Evolutionary conservation across 371 early-diverging fungal species (phyloP).

Genomic region (Batkoa obscura): DNA sequence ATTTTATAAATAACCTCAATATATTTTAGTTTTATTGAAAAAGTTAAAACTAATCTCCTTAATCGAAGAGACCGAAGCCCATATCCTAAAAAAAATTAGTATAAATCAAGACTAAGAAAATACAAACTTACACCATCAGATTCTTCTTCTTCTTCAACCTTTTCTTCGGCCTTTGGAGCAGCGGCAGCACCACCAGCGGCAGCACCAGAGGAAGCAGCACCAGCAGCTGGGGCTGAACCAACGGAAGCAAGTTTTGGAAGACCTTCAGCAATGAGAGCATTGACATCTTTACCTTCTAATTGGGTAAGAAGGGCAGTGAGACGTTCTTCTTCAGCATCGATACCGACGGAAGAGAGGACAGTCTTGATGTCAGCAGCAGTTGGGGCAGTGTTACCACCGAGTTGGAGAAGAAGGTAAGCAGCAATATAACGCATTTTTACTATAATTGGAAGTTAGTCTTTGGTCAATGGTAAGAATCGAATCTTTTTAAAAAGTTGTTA

Average conservation of each 20-base stretch:
- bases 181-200: conserved; percentile 22
- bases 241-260: conserved; percentile 79
- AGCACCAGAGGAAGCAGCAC: conserved; percentile 21
- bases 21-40: no score
- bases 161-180: conserved; percentile 18
- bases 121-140: conserved; percentile 18
- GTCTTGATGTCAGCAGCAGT: conserved; percentile 58
- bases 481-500: no score
- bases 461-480: not conserved
- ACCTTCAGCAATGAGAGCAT: conserved; percentile 68
- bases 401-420: conserved; percentile 87
- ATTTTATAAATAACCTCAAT: no score
- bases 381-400: conserved; percentile 77
- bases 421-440: conserved; percentile 85
- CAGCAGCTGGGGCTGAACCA: conserved; percentile 69
- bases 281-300: conserved; percentile 75
- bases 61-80: conserved; percentile 36
- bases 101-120: not conserved
- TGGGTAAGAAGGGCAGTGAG: conserved; percentile 54
- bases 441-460: not conserved
- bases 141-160: conserved; percentile 32
- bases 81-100: conserved; percentile 14
- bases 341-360: conserved; percentile 81
- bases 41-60: conserved; percentile 7
- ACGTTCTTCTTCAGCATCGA: conserved; percentile 70